These are phyloP conservation scores for Acanthamoeba healyi DNA, from an alignment of 208 protist species.

Conservation along the genomic window DNA sequence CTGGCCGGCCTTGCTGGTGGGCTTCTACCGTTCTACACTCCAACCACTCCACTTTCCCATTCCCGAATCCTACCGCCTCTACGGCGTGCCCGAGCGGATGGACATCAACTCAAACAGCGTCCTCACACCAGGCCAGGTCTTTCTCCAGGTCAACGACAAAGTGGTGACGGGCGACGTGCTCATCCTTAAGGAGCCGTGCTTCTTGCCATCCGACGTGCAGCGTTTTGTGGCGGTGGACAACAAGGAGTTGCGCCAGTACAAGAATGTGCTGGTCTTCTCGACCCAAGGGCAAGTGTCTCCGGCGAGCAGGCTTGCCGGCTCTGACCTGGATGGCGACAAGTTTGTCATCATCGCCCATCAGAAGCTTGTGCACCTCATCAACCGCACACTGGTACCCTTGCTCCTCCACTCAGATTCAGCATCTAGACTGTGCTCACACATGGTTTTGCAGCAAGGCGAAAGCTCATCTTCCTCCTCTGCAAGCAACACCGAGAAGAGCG, in stretches of 20 bases:
- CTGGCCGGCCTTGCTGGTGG: not conserved
- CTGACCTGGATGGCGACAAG: constrained; percentile 38
- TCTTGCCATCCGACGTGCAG: not conserved
- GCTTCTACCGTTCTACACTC: constrained; percentile 20
- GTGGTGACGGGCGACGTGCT: not conserved
- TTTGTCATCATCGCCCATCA: not conserved
- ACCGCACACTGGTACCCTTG: not conserved
- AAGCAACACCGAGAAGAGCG: too few relatives aligned
- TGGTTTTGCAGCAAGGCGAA: too few relatives aligned
- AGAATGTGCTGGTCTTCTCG: constrained; percentile 2
- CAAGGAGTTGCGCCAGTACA: not conserved
- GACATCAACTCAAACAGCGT: not conserved
- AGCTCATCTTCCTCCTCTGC: too few relatives aligned
- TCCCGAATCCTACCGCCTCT: not conserved
- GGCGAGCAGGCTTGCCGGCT: not conserved
- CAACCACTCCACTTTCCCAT: constrained; percentile 25
- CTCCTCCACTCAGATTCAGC: not conserved
- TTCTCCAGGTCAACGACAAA: not conserved
- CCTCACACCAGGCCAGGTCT: not conserved
- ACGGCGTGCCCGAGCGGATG: not conserved
- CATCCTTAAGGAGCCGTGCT: constrained; percentile 27
- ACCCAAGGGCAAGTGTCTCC: constrained; percentile 7
- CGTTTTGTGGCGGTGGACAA: not conserved
- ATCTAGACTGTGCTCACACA: not conserved
- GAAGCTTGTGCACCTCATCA: not conserved